Base-by-base conservation (phyloP, 139 green algal species). In the Parachlorella kessleri region DNA sequence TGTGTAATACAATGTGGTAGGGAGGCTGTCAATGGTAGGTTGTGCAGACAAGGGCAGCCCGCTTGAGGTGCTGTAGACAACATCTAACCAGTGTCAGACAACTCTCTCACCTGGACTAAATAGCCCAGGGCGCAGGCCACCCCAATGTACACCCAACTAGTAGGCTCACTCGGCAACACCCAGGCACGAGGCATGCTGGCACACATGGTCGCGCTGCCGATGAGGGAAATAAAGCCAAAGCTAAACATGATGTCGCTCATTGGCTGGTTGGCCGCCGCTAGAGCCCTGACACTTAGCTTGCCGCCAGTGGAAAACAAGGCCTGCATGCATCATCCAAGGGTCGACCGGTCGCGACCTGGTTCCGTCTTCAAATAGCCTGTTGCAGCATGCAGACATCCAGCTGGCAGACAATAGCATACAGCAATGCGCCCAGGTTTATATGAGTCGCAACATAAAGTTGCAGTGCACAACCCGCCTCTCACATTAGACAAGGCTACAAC, bases 271-370 rank as follows among this genome's bases (percentile, higher is more conserved):
- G 64, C 41, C 32, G 40, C 65, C 24, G 48, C 32, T 32, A 75
- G 42, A 6, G 70, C 70, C 4, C 70, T 41, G 70, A 75, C 65
- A 33, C 41, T 66, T 14, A 75, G 41, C 70, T 75, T 75, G 70
- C 41, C 64, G 70, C 70, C 70, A 32, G 42, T 24, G 18, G 26
- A 26, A 32, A 75, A 40, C 42, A 75, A 9, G 33, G 70, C 70
- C 70, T 75, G 70, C 42, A 42, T 5, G 8, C 3, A 3, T 10
- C 10, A 30, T 3, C 35, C 30, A 2, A 30, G 35, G 41, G 35
- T 6, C 35, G 21, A 21, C 14, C 35, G 10, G 59, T 30, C 18
- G 28, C 9, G 59, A 28, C 59, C 4, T 9, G 6, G 23, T 8
- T 36, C 14, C 21, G 37, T 9, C 63, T 23, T 7, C 63, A 39